Conservation (phyloP, 2,329 filamentous ascomycete genomes). For the Ciborinia camelliae region DNA sequence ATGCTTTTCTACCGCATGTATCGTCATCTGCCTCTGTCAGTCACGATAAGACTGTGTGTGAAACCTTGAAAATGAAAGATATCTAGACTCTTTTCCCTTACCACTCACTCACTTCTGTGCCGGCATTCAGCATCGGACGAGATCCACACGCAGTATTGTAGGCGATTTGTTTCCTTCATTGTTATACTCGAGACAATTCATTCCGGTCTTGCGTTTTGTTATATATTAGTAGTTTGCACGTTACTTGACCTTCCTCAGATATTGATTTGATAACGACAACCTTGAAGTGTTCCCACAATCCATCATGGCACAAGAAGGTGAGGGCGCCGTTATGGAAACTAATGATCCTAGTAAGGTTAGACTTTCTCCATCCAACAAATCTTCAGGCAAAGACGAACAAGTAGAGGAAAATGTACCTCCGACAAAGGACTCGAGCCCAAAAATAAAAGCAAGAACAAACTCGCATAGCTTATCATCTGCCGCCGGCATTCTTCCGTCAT, state of each 20-base stretch:
- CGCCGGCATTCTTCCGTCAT: constrained; percentile 36
- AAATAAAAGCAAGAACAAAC: constrained; percentile 2
- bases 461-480: constrained; percentile 47
- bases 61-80: background rate
- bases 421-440: constrained; percentile 1
- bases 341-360: constrained; percentile 28
- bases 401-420: background rate
- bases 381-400: background rate
- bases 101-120: background rate
- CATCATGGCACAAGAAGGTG: constrained; percentile 21
- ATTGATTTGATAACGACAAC: background rate
- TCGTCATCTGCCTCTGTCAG: constrained; percentile 4
- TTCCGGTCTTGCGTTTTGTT: no score
- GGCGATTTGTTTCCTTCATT: no score
- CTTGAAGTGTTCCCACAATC: background rate
- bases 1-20: background rate
- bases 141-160: background rate
- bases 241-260: background rate
- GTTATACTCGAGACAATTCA: no score
- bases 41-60: constrained; percentile 4
- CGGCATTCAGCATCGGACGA: background rate
- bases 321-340: constrained; percentile 22
- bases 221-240: background rate
- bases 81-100: background rate
- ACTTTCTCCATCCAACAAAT: constrained; percentile 19